A percentile compares a stretch with the other conserved stretches of the same genome.
These are phyloP conservation scores for Aspergillus arachidicola DNA, from an alignment of 2,329 filamentous ascomycete genomes.

Conservation along the genomic window DNA sequence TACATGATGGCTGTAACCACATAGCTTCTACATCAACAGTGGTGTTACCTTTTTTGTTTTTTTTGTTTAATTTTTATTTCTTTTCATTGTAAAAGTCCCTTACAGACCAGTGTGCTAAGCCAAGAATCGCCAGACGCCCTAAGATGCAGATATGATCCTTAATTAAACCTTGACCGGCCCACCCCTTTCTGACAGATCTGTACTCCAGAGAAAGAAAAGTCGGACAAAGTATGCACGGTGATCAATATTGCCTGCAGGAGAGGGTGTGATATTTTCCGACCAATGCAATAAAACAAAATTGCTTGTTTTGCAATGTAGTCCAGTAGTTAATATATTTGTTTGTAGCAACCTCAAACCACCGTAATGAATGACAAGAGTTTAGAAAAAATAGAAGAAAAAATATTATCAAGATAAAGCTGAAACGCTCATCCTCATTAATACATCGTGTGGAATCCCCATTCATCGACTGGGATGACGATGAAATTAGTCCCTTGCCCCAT, in stretches of 20 bases:
- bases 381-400: background rate
- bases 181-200: slow-evolving; percentile 23
- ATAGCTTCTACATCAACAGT: background rate
- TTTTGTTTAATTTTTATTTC: background rate
- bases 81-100: slow-evolving; percentile 14
- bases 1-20: background rate
- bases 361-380: background rate
- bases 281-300: background rate
- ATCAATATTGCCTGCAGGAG: background rate
- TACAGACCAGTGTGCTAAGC: slow-evolving; percentile 23
- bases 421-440: slow-evolving; percentile 21
- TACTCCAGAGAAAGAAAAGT: background rate
- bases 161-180: slow-evolving; percentile 41
- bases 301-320: background rate
- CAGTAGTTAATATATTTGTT: slow-evolving; percentile 1
- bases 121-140: slow-evolving; percentile 34
- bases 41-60: background rate
- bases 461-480: slow-evolving; percentile 11
- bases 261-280: background rate
- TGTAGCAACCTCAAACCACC: slow-evolving; percentile 1
- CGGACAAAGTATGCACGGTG: background rate
- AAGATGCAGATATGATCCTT: slow-evolving; percentile 38
- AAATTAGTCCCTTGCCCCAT: slow-evolving; percentile 11
- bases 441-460: slow-evolving; percentile 9
- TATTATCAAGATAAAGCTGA: slow-evolving; percentile 3